Percentiles rank a stretch among this genome's conserved stretches.
phyloP scores from a whole-genome alignment of 495 filamentous ascomycete species.

The Lindgomyces ingoldianus region DNA sequence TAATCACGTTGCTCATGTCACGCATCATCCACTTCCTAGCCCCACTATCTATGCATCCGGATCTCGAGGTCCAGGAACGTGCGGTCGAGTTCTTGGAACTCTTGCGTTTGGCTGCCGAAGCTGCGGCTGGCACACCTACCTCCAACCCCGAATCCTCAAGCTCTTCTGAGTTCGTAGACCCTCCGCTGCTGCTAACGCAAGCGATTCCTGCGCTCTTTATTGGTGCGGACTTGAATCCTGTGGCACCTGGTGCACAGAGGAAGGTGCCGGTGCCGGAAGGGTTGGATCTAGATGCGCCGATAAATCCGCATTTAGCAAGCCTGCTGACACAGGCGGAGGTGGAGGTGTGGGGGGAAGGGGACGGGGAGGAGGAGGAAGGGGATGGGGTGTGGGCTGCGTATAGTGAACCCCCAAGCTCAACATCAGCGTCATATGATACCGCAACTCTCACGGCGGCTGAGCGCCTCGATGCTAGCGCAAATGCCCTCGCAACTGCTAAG shows the following conservation, averaged over 20 bases:
- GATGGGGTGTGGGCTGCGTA: conserved; percentile 77
- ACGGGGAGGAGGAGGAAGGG: no score
- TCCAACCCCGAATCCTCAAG: conserved; percentile 33
- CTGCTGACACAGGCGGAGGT: conserved; percentile 64
- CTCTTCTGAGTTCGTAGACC: conserved; percentile 56
- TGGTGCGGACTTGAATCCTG: conserved; percentile 87
- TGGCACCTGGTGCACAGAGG: conserved; percentile 76
- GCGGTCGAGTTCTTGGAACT: conserved; percentile 90
- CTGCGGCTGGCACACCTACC: conserved; percentile 64
- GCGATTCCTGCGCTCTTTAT: conserved; percentile 84
- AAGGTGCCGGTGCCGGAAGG: conserved; percentile 80
- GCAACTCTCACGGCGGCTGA: conserved; percentile 56
- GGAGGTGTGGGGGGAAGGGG: conserved; percentile 53
- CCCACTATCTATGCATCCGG: conserved; percentile 72
- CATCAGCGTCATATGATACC: conserved; percentile 7
- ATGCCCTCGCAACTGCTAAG: no score
- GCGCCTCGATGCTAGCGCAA: conserved; percentile 48
- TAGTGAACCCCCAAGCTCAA: conserved; percentile 49
- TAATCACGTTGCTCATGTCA: conserved; percentile 71
- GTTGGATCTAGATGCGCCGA: conserved; percentile 74
- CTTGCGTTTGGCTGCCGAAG: conserved; percentile 79
- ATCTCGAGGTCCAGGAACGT: conserved; percentile 93
- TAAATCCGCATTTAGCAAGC: conserved; percentile 69
- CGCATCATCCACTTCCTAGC: conserved; percentile 81
- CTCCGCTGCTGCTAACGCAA: conserved; percentile 79